Evolutionary conservation across 768 basidiomycete genomes (phyloP).

Genomic region (Tricholoma furcatifolium): DNA sequence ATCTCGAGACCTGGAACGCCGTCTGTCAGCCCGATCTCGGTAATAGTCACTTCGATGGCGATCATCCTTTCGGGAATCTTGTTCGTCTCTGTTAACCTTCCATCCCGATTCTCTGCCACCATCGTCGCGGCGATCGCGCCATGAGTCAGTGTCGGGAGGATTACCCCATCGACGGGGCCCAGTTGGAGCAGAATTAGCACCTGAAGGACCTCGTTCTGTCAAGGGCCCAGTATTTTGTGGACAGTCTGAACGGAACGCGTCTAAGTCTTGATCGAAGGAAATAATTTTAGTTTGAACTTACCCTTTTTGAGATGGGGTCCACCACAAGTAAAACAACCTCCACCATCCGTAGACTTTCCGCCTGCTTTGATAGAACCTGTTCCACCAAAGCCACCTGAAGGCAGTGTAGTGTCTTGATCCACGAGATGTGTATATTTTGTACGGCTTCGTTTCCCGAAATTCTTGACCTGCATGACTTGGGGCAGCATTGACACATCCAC

Average conservation of each 20-base stretch:
- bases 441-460: conserved; percentile 89
- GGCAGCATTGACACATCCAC: conserved; percentile 88
- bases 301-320: conserved; percentile 94
- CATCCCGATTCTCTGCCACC: conserved; percentile 24
- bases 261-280: not conserved
- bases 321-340: conserved; percentile 91
- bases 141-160: conserved; percentile 29
- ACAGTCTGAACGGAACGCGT: conserved; percentile 35
- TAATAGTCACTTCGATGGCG: conserved; percentile 9
- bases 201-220: conserved; percentile 29
- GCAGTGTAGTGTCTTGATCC: conserved; percentile 86
- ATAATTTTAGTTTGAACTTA: conserved; percentile 24
- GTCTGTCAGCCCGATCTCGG: conserved; percentile 5
- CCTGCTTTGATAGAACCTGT: conserved; percentile 51
- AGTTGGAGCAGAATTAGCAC: conserved; percentile 31
- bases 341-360: conserved; percentile 51
- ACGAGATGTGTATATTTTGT: conserved; percentile 96
- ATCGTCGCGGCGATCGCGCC: conserved; percentile 28
- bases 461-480: conserved; percentile 94
- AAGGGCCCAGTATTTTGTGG: conserved; percentile 47
- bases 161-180: conserved; percentile 32
- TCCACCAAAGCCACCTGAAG: conserved; percentile 66
- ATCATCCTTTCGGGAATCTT: conserved; percentile 22
- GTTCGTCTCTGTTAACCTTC: conserved; percentile 23
- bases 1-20: conserved; percentile 18